A percentile compares a stretch with the other conserved stretches of the same genome.
Evolutionary conservation across 768 basidiomycete species (phyloP).

Genomic region (Russula olivacea): DNA sequence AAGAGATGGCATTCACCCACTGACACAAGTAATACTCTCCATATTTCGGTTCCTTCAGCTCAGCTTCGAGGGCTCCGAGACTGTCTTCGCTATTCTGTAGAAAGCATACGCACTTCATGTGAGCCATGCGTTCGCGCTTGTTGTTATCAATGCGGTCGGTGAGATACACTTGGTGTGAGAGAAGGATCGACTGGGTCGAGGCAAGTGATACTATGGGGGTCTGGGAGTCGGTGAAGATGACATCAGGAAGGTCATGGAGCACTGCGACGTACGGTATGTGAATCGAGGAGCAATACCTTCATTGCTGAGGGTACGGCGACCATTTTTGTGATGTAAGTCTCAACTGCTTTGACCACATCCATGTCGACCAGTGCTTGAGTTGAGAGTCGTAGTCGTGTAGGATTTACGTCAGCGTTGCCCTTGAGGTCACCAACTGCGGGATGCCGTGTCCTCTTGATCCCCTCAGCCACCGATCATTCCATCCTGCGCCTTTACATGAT

Average conservation of each 20-base stretch:
- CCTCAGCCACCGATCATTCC: constrained; percentile 4
- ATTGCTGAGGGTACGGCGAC: constrained; percentile 80
- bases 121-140: constrained; percentile 84
- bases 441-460: not conserved
- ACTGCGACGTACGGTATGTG: constrained; percentile 68
- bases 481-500: too few relatives aligned
- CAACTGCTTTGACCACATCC: constrained; percentile 95
- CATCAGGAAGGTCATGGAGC: not conserved
- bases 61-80: constrained; percentile 73
- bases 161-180: constrained; percentile 95
- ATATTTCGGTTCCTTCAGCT: constrained; percentile 87
- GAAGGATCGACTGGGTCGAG: constrained; percentile 85
- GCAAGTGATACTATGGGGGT: constrained; percentile 95
- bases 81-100: constrained; percentile 78
- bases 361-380: constrained; percentile 37
- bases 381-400: not conserved
- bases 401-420: not conserved
- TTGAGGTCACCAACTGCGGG: too few relatives aligned
- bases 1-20: constrained; percentile 58
- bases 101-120: constrained; percentile 97
- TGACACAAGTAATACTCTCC: constrained; percentile 99
- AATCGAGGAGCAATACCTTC: constrained; percentile 93
- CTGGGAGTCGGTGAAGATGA: constrained; percentile 37
- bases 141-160: constrained; percentile 97
- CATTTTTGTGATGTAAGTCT: constrained; percentile 88